A percentile compares a stretch with the other conserved stretches of the same genome.
phyloP scores from a whole-genome alignment of 495 filamentous ascomycete genomes.

The Lasiosphaeria ovina region DNA sequence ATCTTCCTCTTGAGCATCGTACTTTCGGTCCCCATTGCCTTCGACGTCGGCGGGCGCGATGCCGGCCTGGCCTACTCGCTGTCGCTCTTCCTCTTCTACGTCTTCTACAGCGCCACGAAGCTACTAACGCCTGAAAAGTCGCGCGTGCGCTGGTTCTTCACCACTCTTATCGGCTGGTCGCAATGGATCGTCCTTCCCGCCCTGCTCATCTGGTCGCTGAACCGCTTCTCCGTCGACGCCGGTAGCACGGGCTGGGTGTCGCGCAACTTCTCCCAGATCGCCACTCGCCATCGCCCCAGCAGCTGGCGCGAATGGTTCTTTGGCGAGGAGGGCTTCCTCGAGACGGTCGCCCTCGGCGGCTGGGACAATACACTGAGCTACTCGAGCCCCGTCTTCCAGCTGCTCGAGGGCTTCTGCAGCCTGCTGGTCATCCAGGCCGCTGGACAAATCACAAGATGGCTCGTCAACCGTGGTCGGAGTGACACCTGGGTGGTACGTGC shows the following conservation, averaged over 20 bases:
- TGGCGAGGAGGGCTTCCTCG: conserved; percentile 72
- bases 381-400: conserved; percentile 92
- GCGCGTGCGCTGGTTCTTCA: conserved; percentile 66
- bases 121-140: conserved; percentile 78
- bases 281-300: conserved; percentile 54
- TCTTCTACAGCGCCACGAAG: conserved; percentile 76
- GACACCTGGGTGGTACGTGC: conserved; percentile 93
- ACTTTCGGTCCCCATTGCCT: conserved; percentile 89
- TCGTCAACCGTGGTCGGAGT: conserved; percentile 85
- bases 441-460: conserved; percentile 92
- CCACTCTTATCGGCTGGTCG: conserved; percentile 62
- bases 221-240: conserved; percentile 86
- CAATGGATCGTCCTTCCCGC: conserved; percentile 83
- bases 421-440: conserved; percentile 91
- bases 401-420: conserved; percentile 94
- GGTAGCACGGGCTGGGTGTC: conserved; percentile 76
- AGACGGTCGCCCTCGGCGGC: conserved; percentile 73
- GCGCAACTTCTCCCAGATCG: conserved; percentile 64
- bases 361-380: conserved; percentile 91
- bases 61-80: conserved; percentile 92
- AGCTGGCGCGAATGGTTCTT: conserved; percentile 75
- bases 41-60: conserved; percentile 93
- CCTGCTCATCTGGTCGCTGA: conserved; percentile 89
- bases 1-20: conserved; percentile 85
- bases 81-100: conserved; percentile 82